A percentile compares a stretch with the other conserved stretches of the same genome.
Evolutionary conservation across 495 filamentous ascomycete species (phyloP).

Genomic region (Talaromyces ruber): DNA sequence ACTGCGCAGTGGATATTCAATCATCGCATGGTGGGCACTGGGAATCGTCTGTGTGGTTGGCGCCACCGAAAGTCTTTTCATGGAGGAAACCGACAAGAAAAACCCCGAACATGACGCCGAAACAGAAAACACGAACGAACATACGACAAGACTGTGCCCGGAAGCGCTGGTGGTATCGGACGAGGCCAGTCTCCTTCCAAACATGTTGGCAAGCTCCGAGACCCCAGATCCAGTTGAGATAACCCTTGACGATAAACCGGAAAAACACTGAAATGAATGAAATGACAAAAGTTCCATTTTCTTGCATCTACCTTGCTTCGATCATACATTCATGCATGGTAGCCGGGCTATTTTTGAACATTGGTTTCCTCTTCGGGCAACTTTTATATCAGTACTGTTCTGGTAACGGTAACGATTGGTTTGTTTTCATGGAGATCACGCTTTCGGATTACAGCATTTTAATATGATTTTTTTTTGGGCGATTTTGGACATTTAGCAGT

Average conservation of each 20-base stretch:
- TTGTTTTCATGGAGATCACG: background rate
- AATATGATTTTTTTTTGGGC: background rate
- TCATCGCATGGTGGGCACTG: conserved; percentile 87
- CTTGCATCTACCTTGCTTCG: background rate
- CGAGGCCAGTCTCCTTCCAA: background rate
- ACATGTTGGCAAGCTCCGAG: background rate
- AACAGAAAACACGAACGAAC: background rate
- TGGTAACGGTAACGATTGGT: background rate
- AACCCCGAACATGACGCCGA: too few relatives aligned
- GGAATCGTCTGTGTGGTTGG: conserved; percentile 67
- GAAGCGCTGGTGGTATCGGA: background rate
- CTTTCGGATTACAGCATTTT: conserved; percentile 1
- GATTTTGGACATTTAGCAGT: background rate
- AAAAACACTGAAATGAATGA: background rate
- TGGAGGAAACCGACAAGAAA: conserved; percentile 32
- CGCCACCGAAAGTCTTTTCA: conserved; percentile 49
- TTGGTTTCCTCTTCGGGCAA: background rate
- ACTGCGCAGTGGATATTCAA: conserved; percentile 68
- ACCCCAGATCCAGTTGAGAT: background rate
- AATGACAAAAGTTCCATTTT: background rate
- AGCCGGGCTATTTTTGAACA: background rate
- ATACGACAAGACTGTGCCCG: background rate
- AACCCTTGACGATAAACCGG: background rate
- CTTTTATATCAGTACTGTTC: background rate
- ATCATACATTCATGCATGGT: background rate